Percentiles rank a stretch among this genome's conserved stretches.
phyloP scores from a whole-genome alignment of 371 early-diverging fungal genomes.

The Mycotypha africana region DNA sequence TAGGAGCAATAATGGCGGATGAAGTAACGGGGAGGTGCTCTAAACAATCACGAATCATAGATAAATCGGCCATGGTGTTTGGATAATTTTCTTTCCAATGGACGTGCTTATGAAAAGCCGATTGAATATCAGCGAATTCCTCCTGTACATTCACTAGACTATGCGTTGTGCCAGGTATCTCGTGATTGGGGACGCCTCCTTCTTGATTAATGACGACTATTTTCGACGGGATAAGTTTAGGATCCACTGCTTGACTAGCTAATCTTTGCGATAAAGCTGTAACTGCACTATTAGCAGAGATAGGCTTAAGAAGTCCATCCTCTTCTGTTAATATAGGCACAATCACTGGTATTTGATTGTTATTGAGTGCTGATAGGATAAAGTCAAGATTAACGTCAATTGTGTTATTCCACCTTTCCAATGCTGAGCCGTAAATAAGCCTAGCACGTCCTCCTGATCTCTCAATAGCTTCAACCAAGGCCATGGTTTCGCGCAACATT shows the following conservation, averaged over 20 bases:
- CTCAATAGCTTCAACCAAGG: slow-evolving; percentile 71
- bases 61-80: slow-evolving; percentile 15
- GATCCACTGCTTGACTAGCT: slow-evolving; percentile 9
- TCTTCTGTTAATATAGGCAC: slow-evolving; percentile 28
- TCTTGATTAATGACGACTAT: slow-evolving; percentile 44
- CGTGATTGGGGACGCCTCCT: slow-evolving; percentile 47
- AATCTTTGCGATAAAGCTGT: slow-evolving; percentile 20
- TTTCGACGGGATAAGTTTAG: slow-evolving; percentile 23
- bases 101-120: slow-evolving; percentile 17
- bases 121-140: slow-evolving; percentile 31
- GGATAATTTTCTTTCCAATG: slow-evolving; percentile 20
- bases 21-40: slow-evolving; percentile 30
- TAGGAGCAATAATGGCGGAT: slow-evolving; percentile 43
- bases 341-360: slow-evolving; percentile 39
- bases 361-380: slow-evolving; percentile 32
- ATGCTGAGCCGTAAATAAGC: slow-evolving; percentile 40
- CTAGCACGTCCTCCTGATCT: slow-evolving; percentile 71
- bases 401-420: slow-evolving; percentile 8
- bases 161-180: slow-evolving; percentile 39
- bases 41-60: slow-evolving; percentile 31
- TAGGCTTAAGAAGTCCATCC: slow-evolving; percentile 21
- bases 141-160: slow-evolving; percentile 44
- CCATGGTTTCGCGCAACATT: slow-evolving; percentile 55
- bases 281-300: slow-evolving; percentile 26
- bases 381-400: slow-evolving; percentile 31